Percentiles rank a stretch among this genome's conserved stretches.
Evolutionary conservation across 768 basidiomycete species (phyloP).

Genomic region (Xerocomellus intermedius): DNA sequence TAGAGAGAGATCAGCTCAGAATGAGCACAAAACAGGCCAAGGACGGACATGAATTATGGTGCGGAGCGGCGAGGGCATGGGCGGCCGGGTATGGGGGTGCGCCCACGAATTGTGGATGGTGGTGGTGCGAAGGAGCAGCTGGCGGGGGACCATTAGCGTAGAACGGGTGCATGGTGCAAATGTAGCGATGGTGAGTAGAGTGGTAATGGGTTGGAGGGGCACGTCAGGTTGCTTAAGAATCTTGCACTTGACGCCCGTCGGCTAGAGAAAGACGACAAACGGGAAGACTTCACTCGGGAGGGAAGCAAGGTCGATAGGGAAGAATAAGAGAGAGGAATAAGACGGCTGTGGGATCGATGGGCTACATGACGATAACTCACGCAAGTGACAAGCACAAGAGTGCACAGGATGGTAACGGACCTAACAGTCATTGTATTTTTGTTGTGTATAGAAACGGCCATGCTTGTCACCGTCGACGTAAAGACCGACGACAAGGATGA

Average conservation of each 20-base stretch:
- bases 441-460: not conserved
- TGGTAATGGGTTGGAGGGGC: not conserved
- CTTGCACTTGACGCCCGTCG: not conserved
- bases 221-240: not conserved
- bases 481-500: not conserved
- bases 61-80: not conserved
- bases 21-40: not conserved
- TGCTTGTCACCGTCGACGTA: not conserved
- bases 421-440: slow-evolving; percentile 6
- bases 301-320: slow-evolving; percentile 6
- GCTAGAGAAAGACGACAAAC: not conserved
- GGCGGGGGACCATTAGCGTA: not conserved
- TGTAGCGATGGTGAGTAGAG: not conserved
- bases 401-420: not conserved
- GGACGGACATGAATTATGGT: slow-evolving; percentile 13
- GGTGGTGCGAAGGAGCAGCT: not conserved
- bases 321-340: slow-evolving; percentile 11
- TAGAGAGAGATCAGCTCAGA: slow-evolving; percentile 4
- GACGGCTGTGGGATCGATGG: not conserved
- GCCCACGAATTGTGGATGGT: not conserved
- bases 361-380: not conserved
- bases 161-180: slow-evolving; percentile 3
- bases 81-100: not conserved
- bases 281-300: not conserved
- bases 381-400: not conserved